A percentile compares a stretch with the other conserved stretches of the same genome.
These are phyloP conservation scores for Talaromyces liani DNA, from an alignment of 495 filamentous ascomycete species.

Conservation along the genomic window DNA sequence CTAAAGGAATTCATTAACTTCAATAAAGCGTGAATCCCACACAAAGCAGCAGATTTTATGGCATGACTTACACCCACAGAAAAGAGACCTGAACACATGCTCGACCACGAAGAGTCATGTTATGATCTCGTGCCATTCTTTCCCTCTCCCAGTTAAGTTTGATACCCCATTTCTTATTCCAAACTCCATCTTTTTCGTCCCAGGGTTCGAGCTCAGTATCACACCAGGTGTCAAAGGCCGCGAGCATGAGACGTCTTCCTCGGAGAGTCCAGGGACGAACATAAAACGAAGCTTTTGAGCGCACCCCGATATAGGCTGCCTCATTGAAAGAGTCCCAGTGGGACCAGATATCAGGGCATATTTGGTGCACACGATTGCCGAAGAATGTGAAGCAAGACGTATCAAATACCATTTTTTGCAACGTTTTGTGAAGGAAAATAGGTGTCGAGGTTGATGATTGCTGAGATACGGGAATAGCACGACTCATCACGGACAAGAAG, in stretches of 20 bases:
- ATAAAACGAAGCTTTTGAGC: constrained; percentile 5
- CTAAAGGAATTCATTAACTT: neutral
- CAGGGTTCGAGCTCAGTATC: constrained; percentile 5
- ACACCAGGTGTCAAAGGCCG: constrained; percentile 8
- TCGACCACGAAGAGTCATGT: constrained; percentile 9
- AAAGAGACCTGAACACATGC: constrained; percentile 7
- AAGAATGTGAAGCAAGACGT: constrained; percentile 8
- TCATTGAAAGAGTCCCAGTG: constrained; percentile 6
- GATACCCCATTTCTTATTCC: constrained; percentile 11
- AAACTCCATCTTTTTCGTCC: neutral
- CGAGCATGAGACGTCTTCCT: neutral
- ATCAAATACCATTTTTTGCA: constrained; percentile 7
- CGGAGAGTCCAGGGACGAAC: neutral
- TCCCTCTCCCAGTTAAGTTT: constrained; percentile 10
- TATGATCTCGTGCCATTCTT: constrained; percentile 1
- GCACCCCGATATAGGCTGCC: constrained; percentile 7
- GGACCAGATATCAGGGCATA: constrained; percentile 7
- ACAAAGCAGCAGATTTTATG: neutral
- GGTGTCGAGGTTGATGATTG: neutral
- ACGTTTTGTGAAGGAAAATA: neutral
- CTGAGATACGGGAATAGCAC: neutral
- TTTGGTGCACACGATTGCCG: neutral
- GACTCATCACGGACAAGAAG: neutral
- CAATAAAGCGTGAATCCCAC: neutral
- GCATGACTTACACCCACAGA: constrained; percentile 7